A percentile compares a stretch with the other conserved stretches of the same genome.
Conservation (phyloP, 1,284 basidiomycete genomes). For the Puccinia horiana region DNA sequence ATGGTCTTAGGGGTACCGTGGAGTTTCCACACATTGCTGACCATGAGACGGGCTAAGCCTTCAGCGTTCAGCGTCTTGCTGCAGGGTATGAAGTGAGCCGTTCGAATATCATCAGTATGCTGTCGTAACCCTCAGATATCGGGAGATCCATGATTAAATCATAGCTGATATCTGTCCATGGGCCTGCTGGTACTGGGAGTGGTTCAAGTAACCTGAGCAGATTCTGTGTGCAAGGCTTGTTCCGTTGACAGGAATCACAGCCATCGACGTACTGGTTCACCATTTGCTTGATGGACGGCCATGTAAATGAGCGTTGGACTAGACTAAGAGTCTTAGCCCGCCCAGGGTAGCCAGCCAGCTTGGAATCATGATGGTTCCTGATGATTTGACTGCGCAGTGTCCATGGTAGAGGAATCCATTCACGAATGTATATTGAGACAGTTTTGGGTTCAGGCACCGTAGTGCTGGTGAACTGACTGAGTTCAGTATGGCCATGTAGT, state of each 20-base stretch:
- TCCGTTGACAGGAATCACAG: constrained; percentile 53
- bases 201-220: constrained; percentile 60
- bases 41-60: not conserved
- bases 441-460: too few relatives aligned
- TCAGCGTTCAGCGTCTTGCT: not conserved
- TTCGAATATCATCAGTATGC: not conserved
- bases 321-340: constrained; percentile 57
- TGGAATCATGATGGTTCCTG: constrained; percentile 53
- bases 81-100: not conserved
- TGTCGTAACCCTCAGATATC: not conserved
- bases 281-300: constrained; percentile 58
- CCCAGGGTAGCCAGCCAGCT: constrained; percentile 61
- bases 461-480: too few relatives aligned
- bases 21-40: too few relatives aligned
- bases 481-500: too few relatives aligned
- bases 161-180: too few relatives aligned
- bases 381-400: not conserved
- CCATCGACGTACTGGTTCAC: constrained; percentile 53
- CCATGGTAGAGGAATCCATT: not conserved
- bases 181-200: too few relatives aligned
- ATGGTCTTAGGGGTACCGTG: too few relatives aligned
- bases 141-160: too few relatives aligned
- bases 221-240: constrained; percentile 57
- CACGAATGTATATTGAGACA: too few relatives aligned
- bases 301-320: constrained; percentile 56